A percentile compares a stretch with the other conserved stretches of the same genome.
phyloP scores from a whole-genome alignment of 768 basidiomycete genomes.

The Lentinula edodes region DNA sequence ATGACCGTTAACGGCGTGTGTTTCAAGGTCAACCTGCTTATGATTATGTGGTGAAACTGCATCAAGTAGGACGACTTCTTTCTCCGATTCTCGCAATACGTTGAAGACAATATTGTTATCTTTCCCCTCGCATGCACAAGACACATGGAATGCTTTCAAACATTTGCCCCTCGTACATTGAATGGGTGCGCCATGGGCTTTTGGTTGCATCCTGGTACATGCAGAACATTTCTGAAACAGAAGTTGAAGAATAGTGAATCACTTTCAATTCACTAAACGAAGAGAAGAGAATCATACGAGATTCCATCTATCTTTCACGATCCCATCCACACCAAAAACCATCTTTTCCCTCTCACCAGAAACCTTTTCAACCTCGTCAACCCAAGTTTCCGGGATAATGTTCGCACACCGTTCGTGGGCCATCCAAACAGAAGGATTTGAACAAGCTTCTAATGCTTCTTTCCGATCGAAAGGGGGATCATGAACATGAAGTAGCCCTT shows the following conservation, averaged over 20 bases:
- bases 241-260: not conserved
- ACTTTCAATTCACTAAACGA: not conserved
- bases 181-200: constrained; percentile 74
- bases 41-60: constrained; percentile 14
- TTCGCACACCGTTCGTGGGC: constrained; percentile 79
- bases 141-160: constrained; percentile 88
- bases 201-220: constrained; percentile 64
- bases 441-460: constrained; percentile 44
- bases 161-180: constrained; percentile 96
- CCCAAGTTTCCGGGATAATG: constrained; percentile 88
- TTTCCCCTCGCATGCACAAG: constrained; percentile 68
- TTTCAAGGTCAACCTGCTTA: constrained; percentile 26
- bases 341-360: constrained; percentile 41
- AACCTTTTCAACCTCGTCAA: constrained; percentile 57
- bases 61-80: constrained; percentile 70
- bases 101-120: constrained; percentile 51
- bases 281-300: constrained; percentile 49
- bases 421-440: constrained; percentile 51
- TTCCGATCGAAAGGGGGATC: constrained; percentile 57
- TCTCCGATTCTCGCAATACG: constrained; percentile 67
- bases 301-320: constrained; percentile 91
- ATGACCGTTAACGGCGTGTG: constrained; percentile 4
- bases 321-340: constrained; percentile 82
- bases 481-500: constrained; percentile 59
- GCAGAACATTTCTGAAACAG: constrained; percentile 77